phyloP scores from a whole-genome alignment of 148 eudicot species.

The Euryodendron excelsum region DNA sequence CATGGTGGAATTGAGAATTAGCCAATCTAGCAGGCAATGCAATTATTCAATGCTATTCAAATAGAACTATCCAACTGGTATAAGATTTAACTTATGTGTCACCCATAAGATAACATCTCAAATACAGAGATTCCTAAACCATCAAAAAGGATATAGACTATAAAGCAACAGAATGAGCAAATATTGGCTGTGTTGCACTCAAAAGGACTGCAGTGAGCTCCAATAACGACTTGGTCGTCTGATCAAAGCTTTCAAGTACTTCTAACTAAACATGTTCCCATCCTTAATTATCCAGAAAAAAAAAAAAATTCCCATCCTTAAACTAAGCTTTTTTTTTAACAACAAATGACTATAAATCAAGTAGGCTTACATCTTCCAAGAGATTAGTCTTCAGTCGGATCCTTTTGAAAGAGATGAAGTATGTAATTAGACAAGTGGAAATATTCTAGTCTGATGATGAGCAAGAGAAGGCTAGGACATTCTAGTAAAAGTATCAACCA shows the following conservation, averaged over 20 bases:
- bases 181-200: background rate
- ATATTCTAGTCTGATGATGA: background rate
- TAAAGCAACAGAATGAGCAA: background rate
- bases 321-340: background rate
- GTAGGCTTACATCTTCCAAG: background rate
- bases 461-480: background rate
- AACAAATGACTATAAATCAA: background rate
- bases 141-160: background rate
- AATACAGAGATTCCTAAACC: background rate
- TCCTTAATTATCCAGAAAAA: background rate
- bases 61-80: background rate
- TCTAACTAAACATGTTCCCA: background rate
- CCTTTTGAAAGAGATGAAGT: background rate
- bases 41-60: background rate
- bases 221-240: background rate
- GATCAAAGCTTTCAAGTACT: background rate
- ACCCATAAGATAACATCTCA: background rate
- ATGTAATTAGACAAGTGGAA: background rate
- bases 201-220: constrained; percentile 2
- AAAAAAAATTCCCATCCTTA: background rate
- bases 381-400: background rate
- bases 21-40: background rate
- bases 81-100: background rate
- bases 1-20: constrained; percentile 6
- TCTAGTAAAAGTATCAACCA: background rate